Evolutionary conservation across 2,329 filamentous ascomycete genomes (phyloP), one percentile per base, ranked within the genome.

Genomic region (Aureobasidium zeae): DNA sequence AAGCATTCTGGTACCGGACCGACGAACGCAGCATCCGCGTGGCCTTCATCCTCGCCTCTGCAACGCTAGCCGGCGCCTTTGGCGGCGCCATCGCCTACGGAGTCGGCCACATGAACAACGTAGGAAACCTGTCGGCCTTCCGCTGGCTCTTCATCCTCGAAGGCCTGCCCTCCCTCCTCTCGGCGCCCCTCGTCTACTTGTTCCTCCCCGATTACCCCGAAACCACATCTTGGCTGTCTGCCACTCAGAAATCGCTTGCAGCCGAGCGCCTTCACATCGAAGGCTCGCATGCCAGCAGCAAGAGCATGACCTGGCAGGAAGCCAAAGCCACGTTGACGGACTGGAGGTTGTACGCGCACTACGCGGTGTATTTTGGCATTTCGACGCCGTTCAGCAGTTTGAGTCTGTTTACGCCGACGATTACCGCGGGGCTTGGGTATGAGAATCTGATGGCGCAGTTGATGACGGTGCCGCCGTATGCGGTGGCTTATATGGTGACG

Each of bases 351-450:
- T 74, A 72, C 55, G 66, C 65, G 3, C 71, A 74, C 51, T 73
- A 73, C 50, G 58, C 64, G 53, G 57, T 72, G 5, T 72, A 72
- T 49, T 72, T 73, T 44, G 67, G 68, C 7, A 69, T 70, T 25
- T 68, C 52, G 9, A 54, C 53, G 1, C 54, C 52, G 2, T 56
- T 57, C 45, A 53, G 49, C 3, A 53, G 50, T 8, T 49, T 57
- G 8, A 52, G 51, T 2, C 45, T 55, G 1, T 57, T 57, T 20
- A 30, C 22, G 3, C 62, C 59, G 1, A 81, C 79, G 0, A 76
- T 86, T 33, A 79, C 83, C 20, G 64, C 71, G 42, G 81, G 79
- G 3, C 69, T 84, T 2, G 71, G 74, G 11, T 83, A 80, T 57
- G 66, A 61, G 46, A 65, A 69, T 12, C 73, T 79, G 33, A 62